Evolutionary conservation across 1,139 yeast species (phyloP).

Genomic region (Suhomyces taliae): DNA sequence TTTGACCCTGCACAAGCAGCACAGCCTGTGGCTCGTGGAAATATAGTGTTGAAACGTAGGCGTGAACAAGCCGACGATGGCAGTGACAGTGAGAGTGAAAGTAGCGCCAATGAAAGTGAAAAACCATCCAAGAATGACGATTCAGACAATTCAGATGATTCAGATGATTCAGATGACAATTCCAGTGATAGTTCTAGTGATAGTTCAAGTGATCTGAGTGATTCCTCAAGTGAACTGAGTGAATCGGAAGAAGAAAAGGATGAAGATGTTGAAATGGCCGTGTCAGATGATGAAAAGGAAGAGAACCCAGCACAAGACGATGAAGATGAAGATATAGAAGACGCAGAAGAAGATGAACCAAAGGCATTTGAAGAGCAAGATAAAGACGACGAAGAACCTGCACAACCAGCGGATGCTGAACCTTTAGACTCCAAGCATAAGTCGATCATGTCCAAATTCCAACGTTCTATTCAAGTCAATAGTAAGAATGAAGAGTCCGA

Average conservation of each 20-base stretch:
- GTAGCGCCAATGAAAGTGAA: constrained; percentile 1
- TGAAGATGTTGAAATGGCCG: neutral
- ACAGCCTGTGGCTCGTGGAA: constrained; percentile 1
- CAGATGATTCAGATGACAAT: neutral
- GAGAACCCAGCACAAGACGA: neutral
- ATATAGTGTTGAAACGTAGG: constrained; percentile 11
- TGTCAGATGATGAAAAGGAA: constrained; percentile 1
- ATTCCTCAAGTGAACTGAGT: neutral
- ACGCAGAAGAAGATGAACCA: neutral
- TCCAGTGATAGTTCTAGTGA: neutral
- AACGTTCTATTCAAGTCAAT: constrained; percentile 15
- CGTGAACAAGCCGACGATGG: constrained; percentile 13
- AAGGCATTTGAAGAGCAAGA: constrained; percentile 7
- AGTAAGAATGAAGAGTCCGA: constrained; percentile 19
- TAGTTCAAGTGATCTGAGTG: neutral
- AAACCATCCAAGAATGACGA: constrained; percentile 7
- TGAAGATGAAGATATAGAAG: constrained; percentile 1
- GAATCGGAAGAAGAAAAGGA: neutral
- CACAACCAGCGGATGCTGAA: neutral
- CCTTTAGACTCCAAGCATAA: constrained; percentile 28
- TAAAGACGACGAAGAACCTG: neutral
- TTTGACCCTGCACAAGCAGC: constrained; percentile 48
- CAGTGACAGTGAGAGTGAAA: constrained; percentile 12
- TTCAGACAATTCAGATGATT: neutral
- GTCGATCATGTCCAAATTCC: constrained; percentile 31